These are phyloP conservation scores for Fraxinus velutina DNA, from an alignment of 305 asterid species.

Conservation along the genomic window DNA sequence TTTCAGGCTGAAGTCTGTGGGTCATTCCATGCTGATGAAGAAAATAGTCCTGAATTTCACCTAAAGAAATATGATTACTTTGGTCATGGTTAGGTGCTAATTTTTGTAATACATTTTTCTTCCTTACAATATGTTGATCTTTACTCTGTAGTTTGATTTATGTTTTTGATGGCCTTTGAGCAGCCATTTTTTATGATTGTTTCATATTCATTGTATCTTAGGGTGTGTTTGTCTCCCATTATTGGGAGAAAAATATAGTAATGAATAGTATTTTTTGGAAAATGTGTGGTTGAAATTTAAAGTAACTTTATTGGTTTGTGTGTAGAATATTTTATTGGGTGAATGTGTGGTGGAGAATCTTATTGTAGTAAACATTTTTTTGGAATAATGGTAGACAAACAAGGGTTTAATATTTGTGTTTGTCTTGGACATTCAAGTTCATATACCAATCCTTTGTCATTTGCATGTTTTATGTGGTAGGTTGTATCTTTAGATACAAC, in stretches of 20 bases:
- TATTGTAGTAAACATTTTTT: too few species aligned
- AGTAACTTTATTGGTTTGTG: too few species aligned
- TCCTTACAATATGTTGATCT: not conserved
- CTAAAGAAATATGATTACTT: constrained; percentile 69
- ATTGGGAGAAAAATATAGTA: too few species aligned
- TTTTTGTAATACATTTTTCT: constrained; percentile 5
- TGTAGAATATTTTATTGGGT: too few species aligned
- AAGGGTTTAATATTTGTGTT: not conserved
- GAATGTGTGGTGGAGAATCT: too few species aligned
- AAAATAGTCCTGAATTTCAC: constrained; percentile 58
- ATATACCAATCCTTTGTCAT: constrained; percentile 7
- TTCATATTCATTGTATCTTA: constrained; percentile 10
- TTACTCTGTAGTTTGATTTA: constrained; percentile 15
- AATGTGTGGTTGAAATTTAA: too few species aligned
- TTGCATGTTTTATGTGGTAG: not conserved
- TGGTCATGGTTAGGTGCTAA: constrained; percentile 71
- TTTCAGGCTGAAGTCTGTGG: constrained; percentile 88
- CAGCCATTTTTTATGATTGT: constrained; percentile 10
- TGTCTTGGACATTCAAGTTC: constrained; percentile 16
- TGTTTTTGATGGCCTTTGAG: constrained; percentile 5
- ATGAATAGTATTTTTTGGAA: too few species aligned
- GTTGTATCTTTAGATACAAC: not conserved
- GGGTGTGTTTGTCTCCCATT: too few species aligned
- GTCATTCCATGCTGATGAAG: constrained; percentile 53
- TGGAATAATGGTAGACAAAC: too few species aligned